phyloP scores from a whole-genome alignment of 306 rosid species.

The barrel medic (Medicago truncatula) region MtrunA17r5.0-ANR NC_053042.1:52429001-52429500 shows the following conservation, averaged over 20 bases:
- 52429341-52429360: constrained; percentile 45
- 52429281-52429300: constrained; percentile 37
- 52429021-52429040: constrained; percentile 20
- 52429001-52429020: constrained; percentile 15
- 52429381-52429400: constrained; percentile 47
- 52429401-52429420: constrained; percentile 28
- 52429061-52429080: constrained; percentile 22
- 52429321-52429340: constrained; percentile 44
- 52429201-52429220: constrained; percentile 27
- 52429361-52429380: constrained; percentile 46
- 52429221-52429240: constrained; percentile 43
- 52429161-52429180: constrained; percentile 1
- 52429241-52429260: constrained; percentile 52
- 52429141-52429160: constrained; percentile 19
- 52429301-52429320: constrained; percentile 44
- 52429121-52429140: constrained; percentile 1
- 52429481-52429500: constrained; percentile 32
- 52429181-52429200: not conserved
- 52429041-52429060: constrained; percentile 30
- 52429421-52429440: constrained; percentile 37
- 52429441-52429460: constrained; percentile 38
- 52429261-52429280: constrained; percentile 43
- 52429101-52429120: constrained; percentile 1
- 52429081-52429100: constrained; percentile 16
- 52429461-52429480: constrained; percentile 44